A percentile compares a stretch with the other conserved stretches of the same genome.
Conservation (phyloP, 129 eudicot genomes). For the Lonicera japonica region DNA sequence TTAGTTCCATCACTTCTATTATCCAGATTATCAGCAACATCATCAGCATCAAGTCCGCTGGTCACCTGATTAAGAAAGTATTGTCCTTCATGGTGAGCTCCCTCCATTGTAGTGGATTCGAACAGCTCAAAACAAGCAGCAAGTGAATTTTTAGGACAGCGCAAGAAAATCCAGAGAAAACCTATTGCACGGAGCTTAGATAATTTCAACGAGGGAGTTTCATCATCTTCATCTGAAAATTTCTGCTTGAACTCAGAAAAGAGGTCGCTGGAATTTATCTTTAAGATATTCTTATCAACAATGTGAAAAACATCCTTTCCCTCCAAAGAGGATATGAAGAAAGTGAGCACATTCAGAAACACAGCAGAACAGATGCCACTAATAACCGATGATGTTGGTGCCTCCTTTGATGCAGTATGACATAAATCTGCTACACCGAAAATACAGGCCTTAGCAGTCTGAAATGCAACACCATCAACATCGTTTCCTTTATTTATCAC, state of each 20-base stretch:
- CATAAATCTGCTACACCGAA: conserved; percentile 77
- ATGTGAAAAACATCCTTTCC: conserved; percentile 63
- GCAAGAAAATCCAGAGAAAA: conserved; percentile 55
- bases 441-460: conserved; percentile 63
- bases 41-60: conserved; percentile 32
- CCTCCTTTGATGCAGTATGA: conserved; percentile 54
- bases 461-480: conserved; percentile 51
- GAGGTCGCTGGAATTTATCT: conserved; percentile 37
- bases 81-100: conserved; percentile 35
- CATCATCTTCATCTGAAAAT: conserved; percentile 45
- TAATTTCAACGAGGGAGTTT: conserved; percentile 34
- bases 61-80: conserved; percentile 70
- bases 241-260: conserved; percentile 42
- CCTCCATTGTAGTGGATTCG: conserved; percentile 40
- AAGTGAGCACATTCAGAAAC: conserved; percentile 49
- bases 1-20: conserved; percentile 12
- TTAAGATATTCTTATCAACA: conserved; percentile 44
- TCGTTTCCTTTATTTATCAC: conserved; percentile 61
- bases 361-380: conserved; percentile 79
- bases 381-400: conserved; percentile 62
- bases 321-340: conserved; percentile 59
- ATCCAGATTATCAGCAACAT: conserved; percentile 20
- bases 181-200: conserved; percentile 56
- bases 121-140: conserved; percentile 78
- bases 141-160: conserved; percentile 63